Conservation (phyloP, 768 basidiomycete genomes). For the Amylocystis lapponica region DNA sequence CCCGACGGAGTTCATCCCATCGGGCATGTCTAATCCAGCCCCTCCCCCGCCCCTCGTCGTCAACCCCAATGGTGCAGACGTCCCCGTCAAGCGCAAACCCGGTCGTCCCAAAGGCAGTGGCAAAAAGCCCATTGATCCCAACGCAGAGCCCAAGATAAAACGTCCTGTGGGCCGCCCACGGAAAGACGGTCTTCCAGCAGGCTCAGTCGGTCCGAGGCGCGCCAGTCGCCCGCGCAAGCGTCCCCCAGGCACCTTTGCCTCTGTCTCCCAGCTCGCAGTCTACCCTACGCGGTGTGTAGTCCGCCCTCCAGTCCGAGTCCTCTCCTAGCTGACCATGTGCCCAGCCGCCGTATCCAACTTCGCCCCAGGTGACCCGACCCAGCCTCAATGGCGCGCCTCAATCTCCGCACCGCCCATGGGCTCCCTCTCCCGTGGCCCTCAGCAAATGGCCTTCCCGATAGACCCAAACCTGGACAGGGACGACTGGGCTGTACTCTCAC, state of each 20-base stretch:
- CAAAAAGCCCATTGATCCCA: slow-evolving; percentile 47
- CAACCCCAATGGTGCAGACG: slow-evolving; percentile 32
- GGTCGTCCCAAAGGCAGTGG: slow-evolving; percentile 79
- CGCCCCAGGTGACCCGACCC: slow-evolving; percentile 2
- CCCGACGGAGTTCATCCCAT: slow-evolving; percentile 13
- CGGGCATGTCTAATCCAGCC: slow-evolving; percentile 27
- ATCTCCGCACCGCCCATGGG: slow-evolving; percentile 21
- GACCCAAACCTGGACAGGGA: slow-evolving; percentile 53
- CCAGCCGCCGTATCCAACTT: not conserved
- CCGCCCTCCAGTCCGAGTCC: no score
- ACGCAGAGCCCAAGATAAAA: slow-evolving; percentile 51
- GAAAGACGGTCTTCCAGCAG: slow-evolving; percentile 78
- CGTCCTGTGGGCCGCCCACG: slow-evolving; percentile 77
- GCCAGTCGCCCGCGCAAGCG: slow-evolving; percentile 35
- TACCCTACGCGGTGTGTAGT: slow-evolving; percentile 9
- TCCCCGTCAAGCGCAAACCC: slow-evolving; percentile 57
- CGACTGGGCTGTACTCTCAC: slow-evolving; percentile 60
- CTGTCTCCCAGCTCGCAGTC: slow-evolving; percentile 27
- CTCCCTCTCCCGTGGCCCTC: slow-evolving; percentile 1
- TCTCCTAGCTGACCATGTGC: not conserved
- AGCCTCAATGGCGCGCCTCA: slow-evolving; percentile 14
- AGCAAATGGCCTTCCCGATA: slow-evolving; percentile 24
- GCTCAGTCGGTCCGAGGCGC: slow-evolving; percentile 50
- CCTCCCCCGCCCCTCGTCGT: slow-evolving; percentile 20
- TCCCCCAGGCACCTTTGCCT: slow-evolving; percentile 28